These are phyloP conservation scores for Castanopsis chinensis DNA, from an alignment of 306 rosid genomes.

Conservation along the genomic window DNA sequence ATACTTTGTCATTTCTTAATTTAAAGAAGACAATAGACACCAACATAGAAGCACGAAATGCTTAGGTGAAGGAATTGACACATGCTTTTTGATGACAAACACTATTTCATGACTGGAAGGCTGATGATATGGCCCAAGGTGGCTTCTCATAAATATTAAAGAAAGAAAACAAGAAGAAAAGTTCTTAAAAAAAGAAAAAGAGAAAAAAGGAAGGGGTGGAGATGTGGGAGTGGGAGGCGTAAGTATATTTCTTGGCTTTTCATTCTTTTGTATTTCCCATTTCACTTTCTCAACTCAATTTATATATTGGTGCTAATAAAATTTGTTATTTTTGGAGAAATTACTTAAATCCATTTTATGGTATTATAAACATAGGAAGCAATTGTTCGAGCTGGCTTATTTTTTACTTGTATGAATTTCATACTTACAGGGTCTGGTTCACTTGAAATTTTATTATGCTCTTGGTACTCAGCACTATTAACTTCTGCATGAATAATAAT, in stretches of 20 bases:
- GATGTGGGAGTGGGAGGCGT: not conserved
- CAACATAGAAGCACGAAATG: not conserved
- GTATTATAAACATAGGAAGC: not conserved
- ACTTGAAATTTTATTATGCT: not conserved
- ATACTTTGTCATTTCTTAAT: not conserved
- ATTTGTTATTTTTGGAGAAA: not conserved
- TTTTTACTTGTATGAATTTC: not conserved
- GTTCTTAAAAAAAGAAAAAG: too few species aligned
- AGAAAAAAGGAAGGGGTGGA: not conserved
- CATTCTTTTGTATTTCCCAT: too few species aligned
- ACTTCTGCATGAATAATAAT: not conserved
- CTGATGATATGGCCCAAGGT: not conserved
- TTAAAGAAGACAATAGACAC: not conserved
- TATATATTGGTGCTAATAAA: not conserved
- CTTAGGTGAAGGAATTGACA: too few species aligned
- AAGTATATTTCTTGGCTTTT: not conserved
- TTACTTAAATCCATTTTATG: not conserved
- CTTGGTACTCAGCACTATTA: not conserved
- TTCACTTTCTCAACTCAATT: too few species aligned
- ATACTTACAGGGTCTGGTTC: not conserved
- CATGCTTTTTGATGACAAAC: too few species aligned
- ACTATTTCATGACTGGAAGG: not conserved
- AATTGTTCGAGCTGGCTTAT: constrained; percentile 1
- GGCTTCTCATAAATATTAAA: not conserved
- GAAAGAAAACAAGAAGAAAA: not conserved